Evolutionary conservation across 1,284 basidiomycete genomes (phyloP).

Genomic region (Mixia osmundae): DNA sequence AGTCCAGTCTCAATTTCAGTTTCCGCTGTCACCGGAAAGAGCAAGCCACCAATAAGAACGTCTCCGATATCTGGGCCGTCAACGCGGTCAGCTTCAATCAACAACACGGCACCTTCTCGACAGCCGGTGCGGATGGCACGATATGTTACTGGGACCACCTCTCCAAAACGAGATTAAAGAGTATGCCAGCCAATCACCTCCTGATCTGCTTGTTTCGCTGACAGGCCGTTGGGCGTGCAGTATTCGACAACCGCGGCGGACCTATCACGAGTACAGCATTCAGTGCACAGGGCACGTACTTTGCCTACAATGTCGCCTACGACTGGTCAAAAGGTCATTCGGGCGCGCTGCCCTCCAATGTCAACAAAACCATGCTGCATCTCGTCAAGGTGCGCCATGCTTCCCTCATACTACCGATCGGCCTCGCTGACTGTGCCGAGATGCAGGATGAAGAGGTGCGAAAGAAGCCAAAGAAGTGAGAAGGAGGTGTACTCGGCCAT

Average conservation of each 20-base stretch:
- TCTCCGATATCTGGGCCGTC: conserved; percentile 45
- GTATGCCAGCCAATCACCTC: conserved; percentile 27
- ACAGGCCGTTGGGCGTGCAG: conserved; percentile 23
- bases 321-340: conserved; percentile 47
- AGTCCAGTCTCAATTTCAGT: conserved; percentile 39
- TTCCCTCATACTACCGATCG: neutral
- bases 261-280: conserved; percentile 51
- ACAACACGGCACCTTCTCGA: conserved; percentile 78
- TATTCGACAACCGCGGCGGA: conserved; percentile 41
- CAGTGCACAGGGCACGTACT: conserved; percentile 62
- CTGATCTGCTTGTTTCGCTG: neutral
- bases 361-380: conserved; percentile 74
- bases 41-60: conserved; percentile 8
- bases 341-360: conserved; percentile 53
- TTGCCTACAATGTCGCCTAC: conserved; percentile 37
- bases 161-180: conserved; percentile 63
- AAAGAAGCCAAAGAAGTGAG: conserved; percentile 1
- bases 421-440: neutral
- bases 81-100: conserved; percentile 85
- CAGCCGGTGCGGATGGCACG: conserved; percentile 48
- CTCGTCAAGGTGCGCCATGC: conserved; percentile 38
- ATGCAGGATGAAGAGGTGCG: conserved; percentile 1
- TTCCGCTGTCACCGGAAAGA: conserved; percentile 89
- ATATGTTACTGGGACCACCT: conserved; percentile 81
- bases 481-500: too few relatives aligned